Conservation (phyloP, 495 filamentous ascomycete species). For the Neurospora pannonica region DNA sequence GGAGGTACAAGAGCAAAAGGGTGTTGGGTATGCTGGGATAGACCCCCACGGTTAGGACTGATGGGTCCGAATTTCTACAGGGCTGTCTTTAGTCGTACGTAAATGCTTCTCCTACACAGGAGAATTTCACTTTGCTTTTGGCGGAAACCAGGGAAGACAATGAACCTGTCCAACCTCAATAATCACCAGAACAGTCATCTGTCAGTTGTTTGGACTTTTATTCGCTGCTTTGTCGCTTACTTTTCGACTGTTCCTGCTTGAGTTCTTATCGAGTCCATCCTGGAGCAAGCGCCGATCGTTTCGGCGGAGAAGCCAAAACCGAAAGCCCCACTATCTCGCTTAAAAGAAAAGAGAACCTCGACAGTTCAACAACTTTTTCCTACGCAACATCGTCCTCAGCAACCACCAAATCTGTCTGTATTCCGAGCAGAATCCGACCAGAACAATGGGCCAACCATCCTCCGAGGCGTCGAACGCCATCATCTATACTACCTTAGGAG, state of each 20-base stretch:
- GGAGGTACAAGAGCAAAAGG: not conserved
- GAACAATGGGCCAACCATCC: constrained; percentile 57
- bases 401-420: not conserved
- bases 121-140: not conserved
- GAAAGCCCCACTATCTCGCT: not conserved
- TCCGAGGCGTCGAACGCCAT: constrained; percentile 63
- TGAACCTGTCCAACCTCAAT: not conserved
- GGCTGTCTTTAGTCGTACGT: not conserved
- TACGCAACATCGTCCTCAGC: not conserved
- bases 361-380: not conserved
- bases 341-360: not conserved
- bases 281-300: not conserved
- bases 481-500: constrained; percentile 63
- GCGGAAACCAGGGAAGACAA: not conserved
- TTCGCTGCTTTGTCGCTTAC: not conserved
- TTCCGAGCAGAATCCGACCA: not conserved
- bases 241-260: not conserved
- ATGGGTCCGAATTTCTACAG: not conserved
- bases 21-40: not conserved
- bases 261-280: not conserved
- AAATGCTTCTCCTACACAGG: not conserved
- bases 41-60: not conserved
- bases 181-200: not conserved
- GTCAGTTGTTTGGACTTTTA: not conserved
- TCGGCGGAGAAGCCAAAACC: not conserved